Percentiles rank a stretch among this genome's conserved stretches.
Evolutionary conservation across 2,329 filamentous ascomycete genomes (phyloP).

Genomic region (Raffaelea deltoideospora): DNA sequence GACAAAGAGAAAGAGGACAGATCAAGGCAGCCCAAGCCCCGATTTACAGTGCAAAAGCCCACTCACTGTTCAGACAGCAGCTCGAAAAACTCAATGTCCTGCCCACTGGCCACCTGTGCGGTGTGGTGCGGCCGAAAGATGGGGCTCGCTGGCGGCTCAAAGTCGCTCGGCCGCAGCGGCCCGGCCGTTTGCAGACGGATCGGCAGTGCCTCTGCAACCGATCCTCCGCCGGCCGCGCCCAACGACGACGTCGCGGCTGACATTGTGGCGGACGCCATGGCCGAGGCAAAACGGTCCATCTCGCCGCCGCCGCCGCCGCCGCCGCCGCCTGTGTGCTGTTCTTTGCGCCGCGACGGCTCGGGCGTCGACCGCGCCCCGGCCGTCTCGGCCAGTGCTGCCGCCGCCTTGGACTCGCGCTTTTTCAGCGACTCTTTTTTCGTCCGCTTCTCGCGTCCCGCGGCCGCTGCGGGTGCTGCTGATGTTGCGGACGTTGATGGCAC

Average conservation of each 20-base stretch:
- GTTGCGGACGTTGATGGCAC: slow-evolving; percentile 10
- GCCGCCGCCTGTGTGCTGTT: slow-evolving; percentile 9
- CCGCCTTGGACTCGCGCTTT: slow-evolving; percentile 49
- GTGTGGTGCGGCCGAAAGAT: slow-evolving; percentile 41
- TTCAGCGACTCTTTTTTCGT: slow-evolving; percentile 53
- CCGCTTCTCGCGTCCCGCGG: slow-evolving; percentile 31
- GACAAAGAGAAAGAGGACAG: neutral
- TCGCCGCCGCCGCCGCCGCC: neutral
- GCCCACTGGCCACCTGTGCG: slow-evolving; percentile 31
- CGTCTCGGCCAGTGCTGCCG: slow-evolving; percentile 24
- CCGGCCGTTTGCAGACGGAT: slow-evolving; percentile 44
- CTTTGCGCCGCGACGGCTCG: slow-evolving; percentile 33
- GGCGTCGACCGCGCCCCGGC: slow-evolving; percentile 35
- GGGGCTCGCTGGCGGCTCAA: slow-evolving; percentile 42
- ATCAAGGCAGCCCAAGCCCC: neutral
- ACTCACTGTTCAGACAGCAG: slow-evolving; percentile 49
- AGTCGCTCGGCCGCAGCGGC: slow-evolving; percentile 46
- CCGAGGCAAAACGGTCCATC: neutral
- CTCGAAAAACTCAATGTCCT: slow-evolving; percentile 43
- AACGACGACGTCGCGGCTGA: neutral
- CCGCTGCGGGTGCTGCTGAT: slow-evolving; percentile 6
- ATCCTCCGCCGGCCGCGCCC: neutral
- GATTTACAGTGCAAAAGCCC: too few species aligned
- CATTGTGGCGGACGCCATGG: neutral
- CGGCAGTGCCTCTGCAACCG: slow-evolving; percentile 27